These are phyloP conservation scores for Aspergillus luchuensis DNA, from an alignment of 2,329 filamentous ascomycete species.

Conservation along the genomic window DNA sequence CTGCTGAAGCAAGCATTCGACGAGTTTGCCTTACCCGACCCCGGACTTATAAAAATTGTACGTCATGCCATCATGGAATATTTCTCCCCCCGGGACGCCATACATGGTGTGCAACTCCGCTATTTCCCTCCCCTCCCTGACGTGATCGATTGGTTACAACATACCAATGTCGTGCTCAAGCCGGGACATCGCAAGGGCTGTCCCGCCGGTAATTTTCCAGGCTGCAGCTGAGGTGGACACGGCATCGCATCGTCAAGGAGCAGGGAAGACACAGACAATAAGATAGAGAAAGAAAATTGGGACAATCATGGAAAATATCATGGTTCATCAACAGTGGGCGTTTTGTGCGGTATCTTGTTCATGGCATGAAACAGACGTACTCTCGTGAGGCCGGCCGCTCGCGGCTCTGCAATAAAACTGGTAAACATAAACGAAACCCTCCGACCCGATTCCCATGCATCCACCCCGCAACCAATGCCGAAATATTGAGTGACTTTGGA, in stretches of 20 bases:
- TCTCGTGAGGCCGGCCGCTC: constrained; percentile 28
- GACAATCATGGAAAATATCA: constrained; percentile 22
- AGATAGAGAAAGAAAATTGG: constrained; percentile 5
- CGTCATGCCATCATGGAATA: constrained; percentile 20
- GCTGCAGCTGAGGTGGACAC: not conserved
- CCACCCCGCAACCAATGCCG: constrained; percentile 19
- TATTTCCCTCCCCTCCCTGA: constrained; percentile 13
- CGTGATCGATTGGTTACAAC: not conserved
- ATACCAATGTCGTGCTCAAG: not conserved
- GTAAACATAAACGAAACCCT: constrained; percentile 16
- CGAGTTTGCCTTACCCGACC: constrained; percentile 12
- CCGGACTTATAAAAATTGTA: constrained; percentile 12
- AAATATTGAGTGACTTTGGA: constrained; percentile 1
- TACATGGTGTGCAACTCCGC: constrained; percentile 20
- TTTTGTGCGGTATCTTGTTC: constrained; percentile 42
- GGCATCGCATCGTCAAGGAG: constrained; percentile 1
- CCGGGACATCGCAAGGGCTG: not conserved
- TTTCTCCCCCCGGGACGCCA: constrained; percentile 18
- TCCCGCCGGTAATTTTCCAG: not conserved
- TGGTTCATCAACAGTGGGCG: constrained; percentile 38
- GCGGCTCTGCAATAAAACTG: constrained; percentile 22
- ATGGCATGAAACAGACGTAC: constrained; percentile 36
- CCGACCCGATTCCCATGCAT: constrained; percentile 18
- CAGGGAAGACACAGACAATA: constrained; percentile 10
- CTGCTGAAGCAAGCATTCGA: constrained; percentile 21